phyloP scores from a whole-genome alignment of 1,284 basidiomycete genomes.

The Blastosporella zonata region DNA sequence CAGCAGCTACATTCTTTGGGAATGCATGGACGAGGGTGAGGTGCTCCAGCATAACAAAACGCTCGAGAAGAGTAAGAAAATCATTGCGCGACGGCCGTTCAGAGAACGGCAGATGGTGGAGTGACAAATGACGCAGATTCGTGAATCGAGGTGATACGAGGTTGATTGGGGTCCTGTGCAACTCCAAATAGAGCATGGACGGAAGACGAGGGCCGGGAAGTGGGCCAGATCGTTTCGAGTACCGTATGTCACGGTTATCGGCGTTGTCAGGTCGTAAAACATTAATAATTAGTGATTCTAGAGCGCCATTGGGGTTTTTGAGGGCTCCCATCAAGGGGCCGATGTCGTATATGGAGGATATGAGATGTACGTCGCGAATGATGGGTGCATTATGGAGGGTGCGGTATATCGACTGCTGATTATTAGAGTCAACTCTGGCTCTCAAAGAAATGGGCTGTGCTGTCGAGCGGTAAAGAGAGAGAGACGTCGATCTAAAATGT shows the following conservation, averaged over 20 bases:
- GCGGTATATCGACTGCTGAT: slow-evolving; percentile 28
- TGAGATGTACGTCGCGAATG: slow-evolving; percentile 31
- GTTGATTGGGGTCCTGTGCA: slow-evolving; percentile 33
- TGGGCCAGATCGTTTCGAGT: slow-evolving; percentile 17
- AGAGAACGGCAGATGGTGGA: slow-evolving; percentile 32
- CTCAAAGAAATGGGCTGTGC: slow-evolving; percentile 29
- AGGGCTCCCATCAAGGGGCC: slow-evolving; percentile 31
- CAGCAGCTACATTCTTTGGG: slow-evolving; percentile 18
- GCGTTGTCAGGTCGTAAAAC: slow-evolving; percentile 22
- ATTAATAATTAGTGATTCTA: slow-evolving; percentile 31
- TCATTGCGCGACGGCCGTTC: slow-evolving; percentile 32
- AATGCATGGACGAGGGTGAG: slow-evolving; percentile 29
- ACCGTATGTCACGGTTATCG: slow-evolving; percentile 19
- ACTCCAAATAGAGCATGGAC: slow-evolving; percentile 29
- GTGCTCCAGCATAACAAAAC: slow-evolving; percentile 30
- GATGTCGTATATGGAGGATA: slow-evolving; percentile 30
- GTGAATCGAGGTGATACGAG: slow-evolving; percentile 33
- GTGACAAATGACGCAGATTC: slow-evolving; percentile 31
- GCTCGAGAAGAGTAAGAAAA: slow-evolving; percentile 30
- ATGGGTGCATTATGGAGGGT: slow-evolving; percentile 31
- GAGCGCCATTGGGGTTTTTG: slow-evolving; percentile 29
- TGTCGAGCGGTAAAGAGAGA: slow-evolving; percentile 30
- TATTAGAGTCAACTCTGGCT: slow-evolving; percentile 27
- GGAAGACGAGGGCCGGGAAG: slow-evolving; percentile 14
- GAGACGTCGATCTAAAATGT: slow-evolving; percentile 28